Percentiles rank a stretch among this genome's conserved stretches.
These are phyloP conservation scores for Aspergillus transmontanensis DNA, from an alignment of 2,329 filamentous ascomycete species.

Conservation along the genomic window DNA sequence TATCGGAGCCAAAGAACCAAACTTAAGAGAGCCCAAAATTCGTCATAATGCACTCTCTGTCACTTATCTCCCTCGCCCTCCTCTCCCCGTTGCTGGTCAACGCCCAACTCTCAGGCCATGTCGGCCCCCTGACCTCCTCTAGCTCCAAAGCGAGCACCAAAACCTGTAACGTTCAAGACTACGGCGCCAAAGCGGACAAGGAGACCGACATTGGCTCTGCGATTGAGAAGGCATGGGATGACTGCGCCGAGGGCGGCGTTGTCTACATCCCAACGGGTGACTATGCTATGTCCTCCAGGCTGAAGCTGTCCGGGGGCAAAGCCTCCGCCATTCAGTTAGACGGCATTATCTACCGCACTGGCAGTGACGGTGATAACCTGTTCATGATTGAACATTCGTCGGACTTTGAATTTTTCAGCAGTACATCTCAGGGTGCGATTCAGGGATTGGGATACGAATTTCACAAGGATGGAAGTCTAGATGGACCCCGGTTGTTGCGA, in stretches of 20 bases:
- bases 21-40: not conserved
- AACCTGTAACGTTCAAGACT: constrained; percentile 56
- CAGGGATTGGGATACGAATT: constrained; percentile 57
- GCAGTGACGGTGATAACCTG: constrained; percentile 56
- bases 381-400: constrained; percentile 52
- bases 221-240: constrained; percentile 52
- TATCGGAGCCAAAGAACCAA: not conserved
- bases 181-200: constrained; percentile 55
- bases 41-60: not conserved
- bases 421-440: constrained; percentile 54
- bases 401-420: constrained; percentile 59
- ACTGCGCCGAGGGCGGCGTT: constrained; percentile 54
- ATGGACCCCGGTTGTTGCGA: constrained; percentile 50
- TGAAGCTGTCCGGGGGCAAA: constrained; percentile 50
- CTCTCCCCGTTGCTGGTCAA: constrained; percentile 28
- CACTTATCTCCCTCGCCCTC: constrained; percentile 19
- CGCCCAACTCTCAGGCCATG: constrained; percentile 43
- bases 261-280: constrained; percentile 54
- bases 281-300: constrained; percentile 55
- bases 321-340: constrained; percentile 57
- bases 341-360: constrained; percentile 55
- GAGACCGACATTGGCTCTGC: constrained; percentile 54
- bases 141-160: constrained; percentile 49
- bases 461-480: constrained; percentile 43
- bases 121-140: constrained; percentile 49